Conservation (phyloP, 495 filamentous ascomycete species). For the Hyaloscypha bicolor region DNA sequence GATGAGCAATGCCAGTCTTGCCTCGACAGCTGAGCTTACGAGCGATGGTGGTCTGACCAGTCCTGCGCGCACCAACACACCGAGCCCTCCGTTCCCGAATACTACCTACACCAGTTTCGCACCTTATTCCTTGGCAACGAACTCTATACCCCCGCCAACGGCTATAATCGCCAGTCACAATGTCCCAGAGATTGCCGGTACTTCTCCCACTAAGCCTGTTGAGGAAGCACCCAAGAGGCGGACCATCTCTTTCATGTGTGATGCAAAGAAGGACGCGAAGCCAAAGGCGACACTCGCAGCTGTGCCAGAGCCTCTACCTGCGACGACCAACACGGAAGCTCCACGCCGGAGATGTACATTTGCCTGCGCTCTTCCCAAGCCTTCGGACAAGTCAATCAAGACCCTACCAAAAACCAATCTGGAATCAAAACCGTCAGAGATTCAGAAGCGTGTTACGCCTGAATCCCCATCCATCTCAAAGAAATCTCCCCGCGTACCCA, state of each 20-base stretch:
- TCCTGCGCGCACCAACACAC: slow-evolving; percentile 81
- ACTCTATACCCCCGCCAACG: not conserved
- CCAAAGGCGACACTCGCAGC: slow-evolving; percentile 22
- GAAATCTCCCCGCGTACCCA: slow-evolving; percentile 37
- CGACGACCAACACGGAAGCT: slow-evolving; percentile 5
- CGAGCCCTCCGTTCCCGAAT: slow-evolving; percentile 77
- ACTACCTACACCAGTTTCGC: slow-evolving; percentile 33
- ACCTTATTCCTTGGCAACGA: slow-evolving; percentile 26
- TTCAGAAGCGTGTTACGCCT: slow-evolving; percentile 5
- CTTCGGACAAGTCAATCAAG: slow-evolving; percentile 25
- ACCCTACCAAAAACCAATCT: not conserved
- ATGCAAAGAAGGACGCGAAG: slow-evolving; percentile 28
- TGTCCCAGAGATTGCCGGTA: slow-evolving; percentile 3
- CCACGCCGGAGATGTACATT: slow-evolving; percentile 39
- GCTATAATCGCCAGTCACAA: not conserved
- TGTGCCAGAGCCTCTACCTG: slow-evolving; percentile 3
- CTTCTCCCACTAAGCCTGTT: slow-evolving; percentile 32
- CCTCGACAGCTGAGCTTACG: slow-evolving; percentile 84
- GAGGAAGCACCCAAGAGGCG: slow-evolving; percentile 60
- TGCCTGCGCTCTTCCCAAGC: slow-evolving; percentile 40
- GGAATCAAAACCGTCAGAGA: slow-evolving; percentile 14
- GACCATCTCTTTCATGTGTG: slow-evolving; percentile 93
- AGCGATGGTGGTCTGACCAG: slow-evolving; percentile 93
- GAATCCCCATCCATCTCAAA: slow-evolving; percentile 42
- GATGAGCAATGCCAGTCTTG: slow-evolving; percentile 73